Evolutionary conservation across 768 basidiomycete genomes (phyloP), one percentile per base, ranked within the genome.

Genomic region (Leccinum barrowsii): DNA sequence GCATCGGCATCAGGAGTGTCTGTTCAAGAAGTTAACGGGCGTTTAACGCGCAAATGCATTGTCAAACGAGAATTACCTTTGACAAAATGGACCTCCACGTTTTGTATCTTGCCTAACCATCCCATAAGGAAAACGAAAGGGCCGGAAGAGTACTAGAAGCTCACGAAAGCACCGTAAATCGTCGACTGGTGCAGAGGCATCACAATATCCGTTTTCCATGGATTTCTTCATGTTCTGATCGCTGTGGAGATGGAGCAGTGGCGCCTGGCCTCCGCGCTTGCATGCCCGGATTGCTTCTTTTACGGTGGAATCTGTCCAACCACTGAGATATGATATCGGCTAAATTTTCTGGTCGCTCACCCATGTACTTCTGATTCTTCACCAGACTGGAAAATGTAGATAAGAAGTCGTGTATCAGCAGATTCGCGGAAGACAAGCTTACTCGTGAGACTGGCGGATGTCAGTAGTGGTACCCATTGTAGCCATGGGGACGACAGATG

Each of bases 161-260:
- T 54, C 59, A 84, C 88, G 87, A 42, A 84, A 75, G 35, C 78
- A 69, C 24, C 72, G 77, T 54, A 92, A 73, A 65, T 88, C 80
- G 2, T 79, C 81, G 5, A 75, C 76, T 30, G 78, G 74, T 2
- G 86, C 87, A 47, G 84, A 85, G 12, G 85, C 74, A 69, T 91
- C 89, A 65, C 90, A 92, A 65, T 91, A 93, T 2, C 87, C 85
- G 57, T 89, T 35, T 35, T 35, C 78, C 12, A 87, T 63, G 12
- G 83, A 82, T 60, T 81, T 85, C 37, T 90, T 83, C 55, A 77
- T 74, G 55, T 81, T 80, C 85, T 87, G 85, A 48, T 85, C 76
- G 44, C 81, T 71, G 66, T 86, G 87, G 52, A 74, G 76, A 15
- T 90, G 8, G 10, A 19, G n/a, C 30, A 5, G 7, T 24, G 7